Conservation (phyloP, 768 basidiomycete species). For the Leccinum variicolor region DNA sequence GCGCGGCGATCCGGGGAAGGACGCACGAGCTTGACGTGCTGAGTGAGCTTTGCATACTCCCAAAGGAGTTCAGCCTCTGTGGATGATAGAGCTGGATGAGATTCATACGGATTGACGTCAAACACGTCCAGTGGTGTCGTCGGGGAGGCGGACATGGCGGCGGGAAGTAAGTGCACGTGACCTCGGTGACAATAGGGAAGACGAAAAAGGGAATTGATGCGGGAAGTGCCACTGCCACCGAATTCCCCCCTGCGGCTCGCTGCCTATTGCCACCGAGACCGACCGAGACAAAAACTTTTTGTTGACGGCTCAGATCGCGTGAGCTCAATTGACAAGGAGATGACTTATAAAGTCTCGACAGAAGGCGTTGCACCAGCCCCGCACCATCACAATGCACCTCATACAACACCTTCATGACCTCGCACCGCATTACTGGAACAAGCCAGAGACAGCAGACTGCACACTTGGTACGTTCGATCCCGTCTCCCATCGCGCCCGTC, state of each 20-base stretch:
- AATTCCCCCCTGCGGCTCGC: no score
- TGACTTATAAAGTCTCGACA: neutral
- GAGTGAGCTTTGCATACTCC: conserved; percentile 88
- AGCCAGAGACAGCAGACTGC: conserved; percentile 73
- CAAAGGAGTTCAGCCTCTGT: conserved; percentile 81
- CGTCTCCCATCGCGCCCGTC: neutral
- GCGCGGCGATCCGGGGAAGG: neutral
- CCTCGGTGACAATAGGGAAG: neutral
- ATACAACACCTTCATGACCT: conserved; percentile 27
- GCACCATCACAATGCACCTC: neutral
- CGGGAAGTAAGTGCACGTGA: neutral
- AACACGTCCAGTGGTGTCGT: conserved; percentile 24
- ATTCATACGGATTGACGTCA: conserved; percentile 67
- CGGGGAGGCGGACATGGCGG: neutral
- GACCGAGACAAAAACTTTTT: neutral
- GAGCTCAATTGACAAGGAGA: neutral
- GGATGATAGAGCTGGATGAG: conserved; percentile 60
- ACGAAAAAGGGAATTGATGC: neutral
- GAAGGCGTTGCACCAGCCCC: neutral
- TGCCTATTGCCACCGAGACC: conserved; percentile 3
- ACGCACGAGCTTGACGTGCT: conserved; percentile 74
- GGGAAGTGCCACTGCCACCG: no score
- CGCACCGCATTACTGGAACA: conserved; percentile 71
- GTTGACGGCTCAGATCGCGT: neutral
- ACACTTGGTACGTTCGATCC: conserved; percentile 55